phyloP scores from a whole-genome alignment of 208 protist species.

The Borovskyia barvae region DNA sequence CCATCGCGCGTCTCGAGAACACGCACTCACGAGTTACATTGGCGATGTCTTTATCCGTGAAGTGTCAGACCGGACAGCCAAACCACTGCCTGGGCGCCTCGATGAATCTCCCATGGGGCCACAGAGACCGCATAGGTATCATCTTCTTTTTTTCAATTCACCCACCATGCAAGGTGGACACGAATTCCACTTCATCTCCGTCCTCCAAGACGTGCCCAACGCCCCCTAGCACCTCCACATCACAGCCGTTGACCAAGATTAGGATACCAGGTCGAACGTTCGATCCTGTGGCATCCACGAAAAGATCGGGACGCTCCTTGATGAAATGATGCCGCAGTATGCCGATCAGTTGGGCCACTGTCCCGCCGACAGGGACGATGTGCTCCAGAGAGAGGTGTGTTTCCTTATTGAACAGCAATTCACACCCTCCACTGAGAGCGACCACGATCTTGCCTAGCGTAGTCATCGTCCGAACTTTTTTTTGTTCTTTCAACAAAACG shows the following conservation, averaged over 20 bases:
- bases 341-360: conserved; percentile 51
- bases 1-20: no score
- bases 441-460: conserved; percentile 37
- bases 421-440: conserved; percentile 69
- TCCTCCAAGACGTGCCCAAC: conserved; percentile 80
- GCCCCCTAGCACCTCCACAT: conserved; percentile 91
- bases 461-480: no score
- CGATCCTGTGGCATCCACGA: conserved; percentile 60
- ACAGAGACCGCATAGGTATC: no score
- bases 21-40: no score
- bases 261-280: conserved; percentile 91
- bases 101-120: no score
- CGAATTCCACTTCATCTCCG: conserved; percentile 89
- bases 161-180: conserved; percentile 94
- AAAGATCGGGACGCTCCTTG: conserved; percentile 68
- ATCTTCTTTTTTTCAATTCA: no score
- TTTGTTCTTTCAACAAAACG: no score
- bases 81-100: no score
- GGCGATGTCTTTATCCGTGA: no score
- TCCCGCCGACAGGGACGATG: conserved; percentile 38
- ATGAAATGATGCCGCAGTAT: conserved; percentile 55
- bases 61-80: no score
- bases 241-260: conserved; percentile 91
- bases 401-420: conserved; percentile 81
- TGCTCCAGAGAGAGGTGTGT: conserved; percentile 23